Evolutionary conservation across 371 early-diverging fungal species (phyloP).

Genomic region (Furculomyces boomerangus): DNA sequence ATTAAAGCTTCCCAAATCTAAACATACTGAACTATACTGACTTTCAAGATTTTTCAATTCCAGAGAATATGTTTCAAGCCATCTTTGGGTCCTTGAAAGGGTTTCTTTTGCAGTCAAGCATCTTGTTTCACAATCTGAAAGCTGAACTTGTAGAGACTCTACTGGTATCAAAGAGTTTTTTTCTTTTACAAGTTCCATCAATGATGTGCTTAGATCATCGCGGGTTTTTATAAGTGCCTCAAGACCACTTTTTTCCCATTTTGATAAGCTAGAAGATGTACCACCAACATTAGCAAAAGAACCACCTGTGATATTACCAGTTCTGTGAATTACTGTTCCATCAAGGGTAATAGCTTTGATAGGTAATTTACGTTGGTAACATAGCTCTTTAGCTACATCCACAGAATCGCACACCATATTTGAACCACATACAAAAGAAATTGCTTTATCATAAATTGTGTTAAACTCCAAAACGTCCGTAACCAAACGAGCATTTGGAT

Average conservation of each 20-base stretch:
- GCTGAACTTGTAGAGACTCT: constrained; percentile 4
- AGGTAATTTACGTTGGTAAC: constrained; percentile 55
- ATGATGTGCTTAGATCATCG: constrained; percentile 44
- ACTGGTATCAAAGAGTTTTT: neutral
- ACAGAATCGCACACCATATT: constrained; percentile 77
- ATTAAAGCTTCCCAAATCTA: constrained; percentile 13
- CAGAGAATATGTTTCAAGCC: neutral
- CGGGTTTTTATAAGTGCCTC: constrained; percentile 49
- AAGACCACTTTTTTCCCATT: constrained; percentile 80
- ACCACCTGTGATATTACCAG: constrained; percentile 90
- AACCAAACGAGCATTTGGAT: constrained; percentile 64
- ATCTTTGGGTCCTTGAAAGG: neutral
- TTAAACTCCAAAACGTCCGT: constrained; percentile 80
- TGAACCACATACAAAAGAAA: constrained; percentile 77
- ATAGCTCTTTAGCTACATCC: constrained; percentile 66
- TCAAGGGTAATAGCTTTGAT: constrained; percentile 88
- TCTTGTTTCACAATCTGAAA: neutral
- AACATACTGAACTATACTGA: constrained; percentile 22
- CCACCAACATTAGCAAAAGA: constrained; percentile 8
- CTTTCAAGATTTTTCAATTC: constrained; percentile 17
- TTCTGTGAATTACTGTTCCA: constrained; percentile 87
- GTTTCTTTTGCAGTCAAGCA: neutral
- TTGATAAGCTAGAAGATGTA: constrained; percentile 19
- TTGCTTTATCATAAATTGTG: constrained; percentile 46
- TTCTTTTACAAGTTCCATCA: neutral